Evolutionary conservation across 2,329 filamentous ascomycete genomes (phyloP), one percentile per base, ranked within the genome.

Genomic region (Colletotrichum destructivum): DNA sequence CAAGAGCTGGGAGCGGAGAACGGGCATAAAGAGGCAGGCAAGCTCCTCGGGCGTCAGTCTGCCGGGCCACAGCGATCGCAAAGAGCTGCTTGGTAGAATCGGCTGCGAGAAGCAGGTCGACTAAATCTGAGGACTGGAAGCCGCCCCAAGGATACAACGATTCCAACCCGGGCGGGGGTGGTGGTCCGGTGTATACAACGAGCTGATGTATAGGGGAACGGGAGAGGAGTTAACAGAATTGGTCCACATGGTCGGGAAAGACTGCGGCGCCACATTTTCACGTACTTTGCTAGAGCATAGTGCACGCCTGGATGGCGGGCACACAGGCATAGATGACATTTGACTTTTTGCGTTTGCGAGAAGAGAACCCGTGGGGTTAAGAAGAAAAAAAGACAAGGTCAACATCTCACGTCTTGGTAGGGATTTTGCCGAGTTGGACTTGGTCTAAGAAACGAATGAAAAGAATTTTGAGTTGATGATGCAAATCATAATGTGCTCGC

Each of bases 71-170:
- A 92, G 91, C 76, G 92, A 94, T 80, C 89, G 92, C 76, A 96
- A 96, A 85, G 94, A 95, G 80, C 84, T 96, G 75, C 86, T 96
- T 64, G 93, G 93, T 55, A 87, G 94, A 64, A 96, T 96, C 78
- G 94, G 94, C 60, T 96, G 94, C 80, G 93, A 95, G 81, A 94
- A 94, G 85, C 92, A 90, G 78, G 85, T 90, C 66, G 88, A 90
- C 67, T 87, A 69, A 49, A 55, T n/a, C 11, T 44, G 56, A 68
- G 23, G 26, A 46, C 38, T 15, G 46, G 35, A 40, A 18, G 35
- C 44, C 60, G 35, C 46, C 52, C 46, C 35, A 40, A n/a, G 31
- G 21, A 62, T 40, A 31, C 47, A 49, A 62, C 35, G 13, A 38
- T 26, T 26, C 35, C n/a, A 21, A 42, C 23, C 47, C 26, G 9